These are phyloP conservation scores for Podospora australis DNA, from an alignment of 495 filamentous ascomycete genomes.

Conservation along the genomic window DNA sequence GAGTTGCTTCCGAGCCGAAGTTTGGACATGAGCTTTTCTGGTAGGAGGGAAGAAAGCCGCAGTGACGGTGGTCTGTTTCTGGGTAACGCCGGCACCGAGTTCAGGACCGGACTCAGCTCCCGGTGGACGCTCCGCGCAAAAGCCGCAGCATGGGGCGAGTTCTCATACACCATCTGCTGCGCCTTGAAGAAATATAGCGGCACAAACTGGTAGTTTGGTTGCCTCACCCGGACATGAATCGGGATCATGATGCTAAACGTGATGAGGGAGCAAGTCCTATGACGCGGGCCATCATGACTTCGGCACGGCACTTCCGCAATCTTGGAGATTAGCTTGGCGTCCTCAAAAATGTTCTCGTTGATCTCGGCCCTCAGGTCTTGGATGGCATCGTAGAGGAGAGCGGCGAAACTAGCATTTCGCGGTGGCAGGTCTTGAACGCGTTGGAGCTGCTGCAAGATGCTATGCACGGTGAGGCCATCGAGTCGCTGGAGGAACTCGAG, in stretches of 20 bases:
- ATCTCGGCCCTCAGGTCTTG: conserved; percentile 33
- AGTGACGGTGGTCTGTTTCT: conserved; percentile 13
- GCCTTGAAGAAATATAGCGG: conserved; percentile 46
- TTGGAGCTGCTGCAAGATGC: conserved; percentile 44
- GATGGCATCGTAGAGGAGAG: conserved; percentile 30
- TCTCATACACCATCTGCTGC: conserved; percentile 39
- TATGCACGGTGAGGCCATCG: conserved; percentile 51
- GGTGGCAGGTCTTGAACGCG: conserved; percentile 25
- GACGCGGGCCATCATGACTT: conserved; percentile 14
- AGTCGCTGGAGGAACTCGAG: conserved; percentile 49
- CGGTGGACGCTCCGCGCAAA: conserved; percentile 42
- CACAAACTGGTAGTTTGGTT: conserved; percentile 35
- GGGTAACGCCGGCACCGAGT: conserved; percentile 22
- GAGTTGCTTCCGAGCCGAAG: neutral
- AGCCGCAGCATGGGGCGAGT: conserved; percentile 35
- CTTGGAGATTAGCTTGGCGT: conserved; percentile 33
- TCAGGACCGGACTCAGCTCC: conserved; percentile 36
- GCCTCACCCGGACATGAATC: conserved; percentile 29
- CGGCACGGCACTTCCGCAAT: conserved; percentile 37
- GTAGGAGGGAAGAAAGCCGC: neutral
- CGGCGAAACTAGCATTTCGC: conserved; percentile 25
- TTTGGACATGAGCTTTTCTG: neutral
- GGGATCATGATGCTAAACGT: conserved; percentile 40
- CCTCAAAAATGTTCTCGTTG: conserved; percentile 37
- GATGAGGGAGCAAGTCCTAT: conserved; percentile 33